A percentile compares a stretch with the other conserved stretches of the same genome.
phyloP scores from a whole-genome alignment of 257 asterid species.

The Henckelia pumila region DNA sequence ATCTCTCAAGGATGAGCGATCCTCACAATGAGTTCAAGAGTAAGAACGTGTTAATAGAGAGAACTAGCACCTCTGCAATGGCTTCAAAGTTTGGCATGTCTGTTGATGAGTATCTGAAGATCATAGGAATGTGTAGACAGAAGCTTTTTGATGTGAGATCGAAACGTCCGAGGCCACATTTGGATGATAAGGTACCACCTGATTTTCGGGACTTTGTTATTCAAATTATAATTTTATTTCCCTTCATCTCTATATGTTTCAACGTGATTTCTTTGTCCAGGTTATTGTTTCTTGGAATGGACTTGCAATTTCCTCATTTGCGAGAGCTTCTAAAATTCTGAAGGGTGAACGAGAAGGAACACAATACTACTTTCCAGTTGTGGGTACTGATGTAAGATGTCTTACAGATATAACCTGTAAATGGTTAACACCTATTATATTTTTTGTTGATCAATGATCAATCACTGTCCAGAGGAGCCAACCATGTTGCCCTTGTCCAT shows the following conservation, averaged over 20 bases:
- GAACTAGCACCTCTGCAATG: slow-evolving; percentile 56
- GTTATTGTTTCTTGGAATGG: slow-evolving; percentile 99
- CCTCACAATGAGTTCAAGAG: slow-evolving; percentile 86
- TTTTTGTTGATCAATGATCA: too few relatives aligned
- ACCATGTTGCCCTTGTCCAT: too few relatives aligned
- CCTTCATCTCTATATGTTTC: background rate
- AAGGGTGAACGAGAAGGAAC: slow-evolving; percentile 67
- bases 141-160: slow-evolving; percentile 63
- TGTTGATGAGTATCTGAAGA: slow-evolving; percentile 53
- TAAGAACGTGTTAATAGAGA: slow-evolving; percentile 79
- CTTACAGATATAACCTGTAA: background rate
- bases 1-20: slow-evolving; percentile 84
- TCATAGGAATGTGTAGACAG: slow-evolving; percentile 56
- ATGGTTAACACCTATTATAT: too few relatives aligned
- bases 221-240: background rate
- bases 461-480: too few relatives aligned
- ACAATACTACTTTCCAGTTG: slow-evolving; percentile 61
- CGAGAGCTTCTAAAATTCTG: slow-evolving; percentile 82
- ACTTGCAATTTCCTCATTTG: slow-evolving; percentile 82
- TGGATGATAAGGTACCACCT: slow-evolving; percentile 82
- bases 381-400: slow-evolving; percentile 61
- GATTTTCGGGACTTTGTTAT: too few relatives aligned
- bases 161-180: slow-evolving; percentile 76
- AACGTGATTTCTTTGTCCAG: slow-evolving; percentile 33
- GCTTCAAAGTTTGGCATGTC: slow-evolving; percentile 66